Base-by-base conservation (phyloP, 768 basidiomycete species). In the Serendipita vermifera region DNA sequence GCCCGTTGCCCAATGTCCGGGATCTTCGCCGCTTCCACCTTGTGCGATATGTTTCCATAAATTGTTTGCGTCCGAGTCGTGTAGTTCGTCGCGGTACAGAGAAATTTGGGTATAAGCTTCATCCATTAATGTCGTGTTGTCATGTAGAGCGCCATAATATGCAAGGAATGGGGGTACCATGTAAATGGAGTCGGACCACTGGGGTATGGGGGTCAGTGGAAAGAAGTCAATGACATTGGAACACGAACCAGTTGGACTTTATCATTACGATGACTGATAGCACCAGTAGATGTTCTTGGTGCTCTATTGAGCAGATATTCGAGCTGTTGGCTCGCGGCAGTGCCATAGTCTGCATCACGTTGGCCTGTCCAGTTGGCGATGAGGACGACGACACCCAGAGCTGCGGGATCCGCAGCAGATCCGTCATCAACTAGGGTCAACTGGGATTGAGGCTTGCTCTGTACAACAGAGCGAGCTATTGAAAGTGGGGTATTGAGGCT, bases 101-200 rank as follows among this genome's bases (percentile, higher is more conserved):
- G 70, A 74, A 58, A 84, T 79, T 63, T 91, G 89, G 13, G 73
- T 76, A 69, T 84, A 83, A 2, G 86, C 81, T 56, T 82, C 79
- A 2, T 64, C 64, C 15, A 91, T 60, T 15, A 88, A 68, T 0
- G 77, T 75, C 29, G 72, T 64, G 65, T 91, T 85, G 22, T 66
- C 60, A 0, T 78, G 78, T 31, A 72, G 59, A 9, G 78, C 77
- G 35, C 85, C 91, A 65, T 88, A 89, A 67, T 88, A 90, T 0
- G 89, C 87, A 7, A 92, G 68, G 66, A 90, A 93, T 0, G 87
- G 86, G 1, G 88, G 88, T 0, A 83, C 83, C 88, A 89, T 89
- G 65, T 82, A 89, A 11, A 85, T 75, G 54, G 75, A 89, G 65
- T 90, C 87, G 54, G 78, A 78, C 85, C 86, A 54, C 1, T 53